A percentile compares a stretch with the other conserved stretches of the same genome.
Conservation (phyloP, 2,329 filamentous ascomycete genomes). For the Capronia epimyces region DNA sequence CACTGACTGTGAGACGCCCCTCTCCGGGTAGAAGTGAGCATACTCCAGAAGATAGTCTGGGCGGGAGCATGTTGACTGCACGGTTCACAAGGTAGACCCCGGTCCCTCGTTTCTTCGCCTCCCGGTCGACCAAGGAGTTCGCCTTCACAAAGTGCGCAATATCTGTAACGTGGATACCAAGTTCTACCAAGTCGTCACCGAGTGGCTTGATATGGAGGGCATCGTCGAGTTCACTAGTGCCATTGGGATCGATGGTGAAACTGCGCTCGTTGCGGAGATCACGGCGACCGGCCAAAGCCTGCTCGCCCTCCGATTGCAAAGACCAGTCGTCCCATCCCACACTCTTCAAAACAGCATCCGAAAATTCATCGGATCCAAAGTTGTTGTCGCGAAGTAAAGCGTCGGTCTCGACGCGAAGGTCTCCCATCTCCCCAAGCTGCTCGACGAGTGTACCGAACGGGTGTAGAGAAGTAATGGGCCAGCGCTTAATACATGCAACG, state of each 20-base stretch:
- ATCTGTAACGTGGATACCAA: constrained; percentile 92
- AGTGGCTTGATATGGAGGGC: constrained; percentile 86
- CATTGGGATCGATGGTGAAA: constrained; percentile 89
- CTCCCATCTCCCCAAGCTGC: constrained; percentile 93
- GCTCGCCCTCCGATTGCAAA: constrained; percentile 73
- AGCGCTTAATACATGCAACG: constrained; percentile 97
- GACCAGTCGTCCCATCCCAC: constrained; percentile 91
- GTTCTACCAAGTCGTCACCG: constrained; percentile 78
- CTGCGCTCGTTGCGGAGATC: constrained; percentile 85
- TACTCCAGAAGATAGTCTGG: constrained; percentile 76
- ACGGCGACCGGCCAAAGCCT: constrained; percentile 65
- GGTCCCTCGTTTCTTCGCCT: constrained; percentile 96
- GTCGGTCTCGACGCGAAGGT: constrained; percentile 95
- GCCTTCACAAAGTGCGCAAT: constrained; percentile 95
- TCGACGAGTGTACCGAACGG: constrained; percentile 97
- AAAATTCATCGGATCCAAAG: constrained; percentile 95
- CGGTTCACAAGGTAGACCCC: constrained; percentile 92
- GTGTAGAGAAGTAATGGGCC: constrained; percentile 99
- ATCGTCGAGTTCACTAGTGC: constrained; percentile 81
- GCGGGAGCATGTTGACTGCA: constrained; percentile 78
- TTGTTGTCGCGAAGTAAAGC: constrained; percentile 97
- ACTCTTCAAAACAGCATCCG: constrained; percentile 88
- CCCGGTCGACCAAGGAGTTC: constrained; percentile 90
- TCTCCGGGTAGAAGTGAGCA: constrained; percentile 83
- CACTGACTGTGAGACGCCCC: constrained; percentile 84